Evolutionary conservation across 1,284 basidiomycete genomes (phyloP).

Genomic region (Peniophora sp.): DNA sequence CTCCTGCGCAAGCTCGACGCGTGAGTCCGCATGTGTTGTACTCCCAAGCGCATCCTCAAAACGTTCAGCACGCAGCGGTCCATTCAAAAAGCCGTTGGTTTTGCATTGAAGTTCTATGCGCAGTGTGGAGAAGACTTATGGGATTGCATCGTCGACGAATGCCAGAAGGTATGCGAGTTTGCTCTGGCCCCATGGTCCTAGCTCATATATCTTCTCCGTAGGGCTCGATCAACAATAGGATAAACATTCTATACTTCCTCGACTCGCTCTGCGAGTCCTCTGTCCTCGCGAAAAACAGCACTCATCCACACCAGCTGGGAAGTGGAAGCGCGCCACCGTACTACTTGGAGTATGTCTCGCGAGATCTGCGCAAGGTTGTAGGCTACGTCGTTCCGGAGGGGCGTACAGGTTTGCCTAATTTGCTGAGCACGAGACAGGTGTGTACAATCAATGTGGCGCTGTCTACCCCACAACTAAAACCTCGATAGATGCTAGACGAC

Average conservation of each 20-base stretch:
- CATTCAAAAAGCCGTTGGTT: slow-evolving; percentile 84
- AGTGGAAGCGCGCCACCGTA: slow-evolving; percentile 31
- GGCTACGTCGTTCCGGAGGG: slow-evolving; percentile 77
- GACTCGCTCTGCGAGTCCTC: slow-evolving; percentile 82
- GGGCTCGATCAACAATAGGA: slow-evolving; percentile 84
- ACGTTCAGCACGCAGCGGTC: slow-evolving; percentile 72
- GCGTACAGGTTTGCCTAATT: slow-evolving; percentile 76
- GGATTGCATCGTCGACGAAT: slow-evolving; percentile 91
- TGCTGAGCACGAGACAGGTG: slow-evolving; percentile 80
- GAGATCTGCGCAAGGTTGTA: slow-evolving; percentile 72
- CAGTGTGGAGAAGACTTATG: slow-evolving; percentile 87
- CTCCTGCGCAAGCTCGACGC: slow-evolving; percentile 72
- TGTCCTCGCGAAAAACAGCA: slow-evolving; percentile 41
- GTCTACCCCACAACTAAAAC: not conserved
- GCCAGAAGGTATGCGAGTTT: slow-evolving; percentile 57
- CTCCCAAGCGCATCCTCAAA: slow-evolving; percentile 14
- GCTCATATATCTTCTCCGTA: slow-evolving; percentile 21
- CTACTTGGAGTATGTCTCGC: slow-evolving; percentile 70
- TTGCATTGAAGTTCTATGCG: slow-evolving; percentile 78
- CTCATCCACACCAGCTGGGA: slow-evolving; percentile 32
- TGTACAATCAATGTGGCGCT: slow-evolving; percentile 11
- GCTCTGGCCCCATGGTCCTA: not conserved
- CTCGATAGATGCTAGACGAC: slow-evolving; percentile 69
- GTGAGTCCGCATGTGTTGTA: slow-evolving; percentile 38
- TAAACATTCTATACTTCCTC: slow-evolving; percentile 90